Conservation (phyloP, 2,329 filamentous ascomycete species). For the Pseudocercospora macadamiae region DNA sequence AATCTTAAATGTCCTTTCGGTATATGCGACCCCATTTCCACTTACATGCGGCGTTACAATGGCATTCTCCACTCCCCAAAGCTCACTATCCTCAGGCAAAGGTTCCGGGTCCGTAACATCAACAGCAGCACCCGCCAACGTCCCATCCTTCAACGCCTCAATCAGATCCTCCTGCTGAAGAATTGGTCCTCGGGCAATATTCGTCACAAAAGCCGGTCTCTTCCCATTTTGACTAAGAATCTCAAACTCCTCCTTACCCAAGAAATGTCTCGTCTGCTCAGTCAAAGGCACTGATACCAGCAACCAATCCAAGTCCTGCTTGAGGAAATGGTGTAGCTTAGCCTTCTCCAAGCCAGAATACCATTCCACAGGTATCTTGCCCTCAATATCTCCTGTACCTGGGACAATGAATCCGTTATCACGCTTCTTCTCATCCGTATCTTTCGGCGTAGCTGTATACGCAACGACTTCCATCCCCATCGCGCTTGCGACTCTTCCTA, state of each 20-base stretch:
- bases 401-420: constrained; percentile 70
- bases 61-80: constrained; percentile 72
- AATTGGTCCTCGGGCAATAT: constrained; percentile 70
- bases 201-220: constrained; percentile 60
- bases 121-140: constrained; percentile 68
- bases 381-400: constrained; percentile 65
- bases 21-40: constrained; percentile 58
- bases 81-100: constrained; percentile 65
- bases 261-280: constrained; percentile 55
- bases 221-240: constrained; percentile 35
- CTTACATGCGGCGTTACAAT: constrained; percentile 71
- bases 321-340: constrained; percentile 57
- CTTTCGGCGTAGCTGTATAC: constrained; percentile 71
- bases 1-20: constrained; percentile 60
- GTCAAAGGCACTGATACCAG: constrained; percentile 62
- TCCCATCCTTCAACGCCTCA: constrained; percentile 59
- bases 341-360: constrained; percentile 58
- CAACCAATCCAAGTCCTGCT: constrained; percentile 59
- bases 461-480: constrained; percentile 73
- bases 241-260: constrained; percentile 59
- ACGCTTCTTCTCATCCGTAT: constrained; percentile 64
- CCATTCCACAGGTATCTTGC: constrained; percentile 59
- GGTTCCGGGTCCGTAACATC: constrained; percentile 83
- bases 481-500: constrained; percentile 39
- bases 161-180: constrained; percentile 66